Conservation (phyloP, 2,329 filamentous ascomycete species). For the Thelonectria olida region DNA sequence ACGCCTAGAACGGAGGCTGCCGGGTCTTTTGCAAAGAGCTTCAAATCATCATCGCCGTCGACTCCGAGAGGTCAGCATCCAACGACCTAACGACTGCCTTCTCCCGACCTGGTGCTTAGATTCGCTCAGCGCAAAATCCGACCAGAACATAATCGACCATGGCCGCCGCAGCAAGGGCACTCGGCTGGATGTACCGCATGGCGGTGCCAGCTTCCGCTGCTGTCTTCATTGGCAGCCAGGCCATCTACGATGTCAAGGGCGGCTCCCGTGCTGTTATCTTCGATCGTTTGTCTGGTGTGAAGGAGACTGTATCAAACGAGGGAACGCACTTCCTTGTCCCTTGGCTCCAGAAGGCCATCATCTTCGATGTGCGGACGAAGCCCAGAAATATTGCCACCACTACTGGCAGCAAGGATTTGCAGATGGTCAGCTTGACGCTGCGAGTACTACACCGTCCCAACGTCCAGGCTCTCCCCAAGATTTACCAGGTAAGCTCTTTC, state of each 20-base stretch:
- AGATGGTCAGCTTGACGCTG: constrained; percentile 99
- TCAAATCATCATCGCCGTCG: constrained; percentile 39
- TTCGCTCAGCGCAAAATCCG: background rate
- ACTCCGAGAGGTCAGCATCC: constrained; percentile 38
- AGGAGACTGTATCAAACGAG: constrained; percentile 92
- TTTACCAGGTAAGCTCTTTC: constrained; percentile 85
- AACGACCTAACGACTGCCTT: constrained; percentile 21
- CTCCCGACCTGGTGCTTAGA: constrained; percentile 3
- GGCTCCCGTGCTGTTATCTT: constrained; percentile 97
- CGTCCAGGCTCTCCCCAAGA: constrained; percentile 91
- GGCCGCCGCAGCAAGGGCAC: constrained; percentile 65
- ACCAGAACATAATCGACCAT: constrained; percentile 49
- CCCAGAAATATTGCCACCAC: constrained; percentile 97
- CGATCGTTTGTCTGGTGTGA: constrained; percentile 90
- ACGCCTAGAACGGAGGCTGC: constrained; percentile 32
- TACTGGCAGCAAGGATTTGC: constrained; percentile 97
- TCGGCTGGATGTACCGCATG: constrained; percentile 71
- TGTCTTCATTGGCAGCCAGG: constrained; percentile 74
- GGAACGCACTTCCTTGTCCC: constrained; percentile 96
- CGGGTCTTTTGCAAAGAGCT: constrained; percentile 37
- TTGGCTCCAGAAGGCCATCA: constrained; percentile 93
- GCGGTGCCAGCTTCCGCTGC: constrained; percentile 79
- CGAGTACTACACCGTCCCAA: constrained; percentile 95
- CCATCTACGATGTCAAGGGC: constrained; percentile 96
- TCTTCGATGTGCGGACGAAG: constrained; percentile 98